phyloP scores from a whole-genome alignment of 768 basidiomycete genomes.

The Trametes cinnabarina region DNA sequence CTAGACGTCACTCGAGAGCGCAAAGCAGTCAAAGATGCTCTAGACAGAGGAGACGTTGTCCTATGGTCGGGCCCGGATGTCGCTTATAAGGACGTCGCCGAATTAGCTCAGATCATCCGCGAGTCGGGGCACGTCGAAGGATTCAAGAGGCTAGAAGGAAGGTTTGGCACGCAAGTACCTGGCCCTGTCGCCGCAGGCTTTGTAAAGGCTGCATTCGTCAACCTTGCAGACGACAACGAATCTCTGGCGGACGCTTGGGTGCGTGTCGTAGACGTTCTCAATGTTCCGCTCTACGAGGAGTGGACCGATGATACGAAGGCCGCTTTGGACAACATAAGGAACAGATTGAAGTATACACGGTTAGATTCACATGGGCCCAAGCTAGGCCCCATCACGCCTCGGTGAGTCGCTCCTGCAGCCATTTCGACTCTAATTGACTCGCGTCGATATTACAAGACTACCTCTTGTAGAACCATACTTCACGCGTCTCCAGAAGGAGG shows the following conservation, averaged over 20 bases:
- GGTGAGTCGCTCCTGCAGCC: slow-evolving; percentile 44
- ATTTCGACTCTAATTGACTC: not conserved
- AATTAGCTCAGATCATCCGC: slow-evolving; percentile 66
- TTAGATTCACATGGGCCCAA: slow-evolving; percentile 83
- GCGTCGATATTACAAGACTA: slow-evolving; percentile 41
- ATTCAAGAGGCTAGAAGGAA: slow-evolving; percentile 56
- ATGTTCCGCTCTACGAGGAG: slow-evolving; percentile 83
- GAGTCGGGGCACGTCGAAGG: slow-evolving; percentile 54
- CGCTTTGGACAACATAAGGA: slow-evolving; percentile 72
- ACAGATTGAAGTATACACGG: slow-evolving; percentile 75
- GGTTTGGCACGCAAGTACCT: slow-evolving; percentile 68
- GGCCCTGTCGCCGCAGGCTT: slow-evolving; percentile 69
- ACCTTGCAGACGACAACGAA: slow-evolving; percentile 44
- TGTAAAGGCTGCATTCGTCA: slow-evolving; percentile 62
- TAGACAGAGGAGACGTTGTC: slow-evolving; percentile 45
- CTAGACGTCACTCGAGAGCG: slow-evolving; percentile 71
- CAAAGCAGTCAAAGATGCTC: slow-evolving; percentile 50
- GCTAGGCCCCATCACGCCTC: slow-evolving; percentile 70
- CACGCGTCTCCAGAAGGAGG: slow-evolving; percentile 66
- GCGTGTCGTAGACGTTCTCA: slow-evolving; percentile 78
- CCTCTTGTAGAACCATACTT: slow-evolving; percentile 93
- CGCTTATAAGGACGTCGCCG: slow-evolving; percentile 53
- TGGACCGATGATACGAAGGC: slow-evolving; percentile 81
- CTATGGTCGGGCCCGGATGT: slow-evolving; percentile 65
- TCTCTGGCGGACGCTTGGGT: slow-evolving; percentile 71